Base-by-base conservation (phyloP, 352 stramenopile genomes). In the Thalassiosira sp. region DNA sequence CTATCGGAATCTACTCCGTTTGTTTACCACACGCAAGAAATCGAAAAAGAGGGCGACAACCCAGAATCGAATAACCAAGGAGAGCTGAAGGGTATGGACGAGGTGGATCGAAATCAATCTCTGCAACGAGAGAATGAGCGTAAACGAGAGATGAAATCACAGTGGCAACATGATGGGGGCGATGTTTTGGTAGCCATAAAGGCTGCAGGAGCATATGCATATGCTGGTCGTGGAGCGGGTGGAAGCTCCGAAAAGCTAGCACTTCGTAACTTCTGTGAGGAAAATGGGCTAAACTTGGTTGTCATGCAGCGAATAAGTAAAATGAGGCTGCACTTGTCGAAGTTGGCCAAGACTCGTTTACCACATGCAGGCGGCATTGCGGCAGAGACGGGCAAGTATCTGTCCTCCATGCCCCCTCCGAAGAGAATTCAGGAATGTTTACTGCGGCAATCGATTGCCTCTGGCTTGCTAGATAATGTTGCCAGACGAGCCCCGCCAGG, bases 1-100 rank as follows among this genome's bases (percentile, higher is more conserved):
- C 58, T 93, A 8, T 91, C 86, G 5, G 89, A 94, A 72, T 64
- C 63, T 16, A 90, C 62, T 72, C 88, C 88, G 20, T 94, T 94
- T 67, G 31, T 76, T 45, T 33, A 63, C 45, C 33, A 73, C 25
- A 70, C 67, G 8, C 56, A 87, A 60, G 45, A 75, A 31, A 66
- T 40, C 24, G 56, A 70, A 5, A 51, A n/a, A n/a, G n/a, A 78
- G 24, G 51, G 62, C 22, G 31, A 60, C 43, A 66, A 57, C 13
- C 73, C 72, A 58, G 58, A 76, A 22, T 60, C 57, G 15, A 46
- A 46, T 53, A 61, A 53, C n/a, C n/a, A n/a, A 11, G 54, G 84
- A 20, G 66, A 86, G 10, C 35, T 82, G 3, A 75, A 84, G 16
- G 78, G 61, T 20, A 24, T 89, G 6, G 80, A 89, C 59, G 73